These are phyloP conservation scores for Lathyrus oleraceus DNA, from an alignment of 306 rosid species.

Conservation along the genomic window DNA sequence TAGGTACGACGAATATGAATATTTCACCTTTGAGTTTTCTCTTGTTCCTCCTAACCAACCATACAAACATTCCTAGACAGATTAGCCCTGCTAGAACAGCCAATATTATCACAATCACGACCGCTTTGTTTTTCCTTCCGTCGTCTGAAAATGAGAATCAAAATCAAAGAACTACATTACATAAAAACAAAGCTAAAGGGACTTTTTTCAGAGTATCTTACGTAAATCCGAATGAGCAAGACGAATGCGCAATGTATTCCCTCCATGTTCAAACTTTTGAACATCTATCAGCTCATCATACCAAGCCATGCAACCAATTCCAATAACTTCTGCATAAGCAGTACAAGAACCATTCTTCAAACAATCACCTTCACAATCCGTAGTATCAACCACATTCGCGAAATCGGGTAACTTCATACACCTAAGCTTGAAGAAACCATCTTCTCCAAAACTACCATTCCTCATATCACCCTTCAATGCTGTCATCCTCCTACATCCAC, in stretches of 20 bases:
- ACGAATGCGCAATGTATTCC: constrained; percentile 52
- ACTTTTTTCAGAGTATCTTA: constrained; percentile 18
- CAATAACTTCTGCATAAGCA: constrained; percentile 57
- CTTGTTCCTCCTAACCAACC: constrained; percentile 53
- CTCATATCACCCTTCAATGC: constrained; percentile 44
- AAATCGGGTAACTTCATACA: constrained; percentile 74
- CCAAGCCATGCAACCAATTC: constrained; percentile 84
- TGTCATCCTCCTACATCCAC: constrained; percentile 64
- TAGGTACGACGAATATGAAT: neutral
- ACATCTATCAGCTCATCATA: constrained; percentile 50
- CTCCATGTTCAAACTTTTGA: constrained; percentile 45
- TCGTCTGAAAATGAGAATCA: constrained; percentile 39
- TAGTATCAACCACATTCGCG: constrained; percentile 30
- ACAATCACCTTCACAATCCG: constrained; percentile 49
- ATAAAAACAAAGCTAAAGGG: neutral
- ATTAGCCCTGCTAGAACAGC: constrained; percentile 47
- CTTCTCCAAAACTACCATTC: constrained; percentile 41
- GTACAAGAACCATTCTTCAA: constrained; percentile 47
- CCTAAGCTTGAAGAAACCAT: constrained; percentile 47
- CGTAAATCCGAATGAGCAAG: constrained; percentile 64
- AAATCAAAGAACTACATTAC: neutral
- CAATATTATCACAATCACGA: constrained; percentile 39
- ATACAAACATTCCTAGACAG: constrained; percentile 43
- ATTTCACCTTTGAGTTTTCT: constrained; percentile 59
- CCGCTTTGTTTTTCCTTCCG: constrained; percentile 36